These are phyloP conservation scores for Russula sp. DNA, from an alignment of 768 basidiomycete genomes.

Conservation along the genomic window DNA sequence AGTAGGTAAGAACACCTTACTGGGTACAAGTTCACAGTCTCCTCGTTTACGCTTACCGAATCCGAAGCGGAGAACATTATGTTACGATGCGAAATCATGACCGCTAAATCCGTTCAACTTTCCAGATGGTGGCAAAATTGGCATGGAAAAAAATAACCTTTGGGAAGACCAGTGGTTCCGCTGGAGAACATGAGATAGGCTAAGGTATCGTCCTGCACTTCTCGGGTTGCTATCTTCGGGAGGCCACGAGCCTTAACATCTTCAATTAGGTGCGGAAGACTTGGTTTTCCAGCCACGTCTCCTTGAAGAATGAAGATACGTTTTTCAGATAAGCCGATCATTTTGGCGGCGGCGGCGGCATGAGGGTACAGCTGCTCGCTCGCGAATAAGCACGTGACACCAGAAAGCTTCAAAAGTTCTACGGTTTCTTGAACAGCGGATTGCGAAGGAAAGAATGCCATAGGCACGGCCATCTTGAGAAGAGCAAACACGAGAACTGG, in stretches of 20 bases:
- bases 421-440: slow-evolving; percentile 57
- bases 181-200: slow-evolving; percentile 76
- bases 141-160: slow-evolving; percentile 45
- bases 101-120: slow-evolving; percentile 41
- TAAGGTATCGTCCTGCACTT: slow-evolving; percentile 51
- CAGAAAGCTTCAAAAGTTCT: slow-evolving; percentile 48
- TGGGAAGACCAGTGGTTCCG: slow-evolving; percentile 73
- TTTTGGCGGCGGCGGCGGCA: slow-evolving; percentile 41
- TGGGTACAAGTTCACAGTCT: slow-evolving; percentile 37
- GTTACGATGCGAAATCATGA: slow-evolving; percentile 74
- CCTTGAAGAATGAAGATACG: slow-evolving; percentile 52
- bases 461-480: slow-evolving; percentile 49
- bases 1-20: slow-evolving; percentile 36
- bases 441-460: slow-evolving; percentile 52
- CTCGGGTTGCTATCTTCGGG: slow-evolving; percentile 44
- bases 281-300: slow-evolving; percentile 40
- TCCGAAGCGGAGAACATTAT: slow-evolving; percentile 40
- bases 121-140: neutral
- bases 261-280: slow-evolving; percentile 47
- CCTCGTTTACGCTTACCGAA: slow-evolving; percentile 37
- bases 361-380: slow-evolving; percentile 45
- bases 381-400: slow-evolving; percentile 54
- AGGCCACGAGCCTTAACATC: slow-evolving; percentile 40
- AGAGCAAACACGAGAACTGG: slow-evolving; percentile 49
- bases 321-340: slow-evolving; percentile 39